Base-by-base conservation (phyloP, 176 grass and related monocot genomes). In the Cymbopogon citratus region DNA sequence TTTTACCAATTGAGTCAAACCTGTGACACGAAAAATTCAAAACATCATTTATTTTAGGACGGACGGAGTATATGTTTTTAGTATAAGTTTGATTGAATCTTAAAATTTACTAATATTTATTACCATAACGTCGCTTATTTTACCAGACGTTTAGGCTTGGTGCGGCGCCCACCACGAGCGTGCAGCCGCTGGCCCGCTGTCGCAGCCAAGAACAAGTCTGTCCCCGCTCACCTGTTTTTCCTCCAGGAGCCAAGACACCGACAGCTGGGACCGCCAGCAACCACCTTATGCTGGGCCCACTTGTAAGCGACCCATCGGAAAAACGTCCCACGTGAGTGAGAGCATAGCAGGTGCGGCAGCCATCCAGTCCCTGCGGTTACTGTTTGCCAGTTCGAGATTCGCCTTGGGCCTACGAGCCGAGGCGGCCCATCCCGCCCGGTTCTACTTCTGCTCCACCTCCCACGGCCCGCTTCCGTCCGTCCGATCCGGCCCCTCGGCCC, bases 351-450 rank as follows among this genome's bases (percentile, higher is more conserved):
- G 85, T 52, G 13, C 65, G 29, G 34, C 29, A 45, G 68, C 38
- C 5, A 5, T 7, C 18, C 36, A 23, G 12, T 59, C 56, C 56
- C n/a, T 4, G 28, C 69, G 25, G 31, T 80, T 41, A 11, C 15
- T 41, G 23, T 54, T 59, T 59, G 54, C 18, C 51, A 56, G 52
- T 56, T 85, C 83, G 31, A 81, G 65, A 72, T 89, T 81, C 87
- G 41, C 49, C n/a, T 34, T 43, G 70, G 81, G 70, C 70, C 76
- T 76, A 69, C 69, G 8, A 2, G 40, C 64, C 24, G 36, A 79
- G 82, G 77, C 71, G 82, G 82, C 52, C 87, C 64, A 81, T 70
- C 71, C 51, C 1, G 70, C 82, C 77, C 63, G 63, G 87, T 75
- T 51, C 23, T 6, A 9, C 10, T 75, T 51, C 23, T 6, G 8